A percentile compares a stretch with the other conserved stretches of the same genome.
These are phyloP conservation scores for Claviceps maximensis DNA, from an alignment of 2,329 filamentous ascomycete genomes.

Conservation along the genomic window DNA sequence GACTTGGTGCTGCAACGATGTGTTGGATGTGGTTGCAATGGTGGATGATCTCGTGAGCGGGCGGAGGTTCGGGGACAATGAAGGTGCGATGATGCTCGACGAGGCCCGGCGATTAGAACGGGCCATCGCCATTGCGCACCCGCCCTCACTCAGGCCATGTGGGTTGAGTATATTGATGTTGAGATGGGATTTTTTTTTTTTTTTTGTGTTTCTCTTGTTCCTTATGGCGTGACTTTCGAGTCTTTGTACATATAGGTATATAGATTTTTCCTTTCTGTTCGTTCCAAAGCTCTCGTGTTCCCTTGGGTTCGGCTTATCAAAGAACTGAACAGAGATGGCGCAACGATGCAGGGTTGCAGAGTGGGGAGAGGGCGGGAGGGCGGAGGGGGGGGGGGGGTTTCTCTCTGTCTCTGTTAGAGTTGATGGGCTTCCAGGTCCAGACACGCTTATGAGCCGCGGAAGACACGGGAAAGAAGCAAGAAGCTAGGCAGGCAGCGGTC, in stretches of 20 bases:
- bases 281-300: not conserved
- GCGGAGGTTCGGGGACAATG: constrained; percentile 5
- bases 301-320: not conserved
- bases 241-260: not conserved
- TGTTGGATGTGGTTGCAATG: not conserved
- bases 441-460: not conserved
- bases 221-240: not conserved
- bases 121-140: constrained; percentile 11
- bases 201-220: not conserved
- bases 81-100: constrained; percentile 7
- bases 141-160: constrained; percentile 10
- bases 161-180: not conserved
- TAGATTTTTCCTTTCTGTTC: not conserved
- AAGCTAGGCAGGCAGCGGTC: not conserved
- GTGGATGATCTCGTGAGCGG: constrained; percentile 2
- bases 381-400: too few species aligned
- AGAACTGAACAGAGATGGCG: not conserved
- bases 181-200: not conserved
- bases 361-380: too few species aligned
- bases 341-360: not conserved
- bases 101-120: constrained; percentile 11
- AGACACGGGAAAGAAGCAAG: not conserved
- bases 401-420: not conserved
- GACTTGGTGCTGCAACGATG: not conserved
- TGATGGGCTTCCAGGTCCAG: not conserved